Evolutionary conservation across 441 rosid genomes (phyloP), one percentile per base, ranked within the genome.

Genomic region (Adansonia grandidieri): DNA sequence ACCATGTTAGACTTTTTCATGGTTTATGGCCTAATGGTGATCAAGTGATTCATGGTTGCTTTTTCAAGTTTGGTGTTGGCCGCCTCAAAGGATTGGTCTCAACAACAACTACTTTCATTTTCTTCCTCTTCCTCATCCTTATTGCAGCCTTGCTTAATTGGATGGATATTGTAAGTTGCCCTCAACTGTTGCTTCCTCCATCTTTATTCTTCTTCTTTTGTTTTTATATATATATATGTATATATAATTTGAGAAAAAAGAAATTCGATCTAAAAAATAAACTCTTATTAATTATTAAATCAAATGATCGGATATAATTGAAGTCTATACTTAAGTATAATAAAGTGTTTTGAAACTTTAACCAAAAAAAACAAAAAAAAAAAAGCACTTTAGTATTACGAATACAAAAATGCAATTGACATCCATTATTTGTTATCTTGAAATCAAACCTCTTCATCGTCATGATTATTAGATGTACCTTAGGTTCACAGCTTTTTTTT

Each of bases 121-220:
- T 64, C 1, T 7, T 75, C 40, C 37, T 75, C 28, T 24, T 44
- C 72, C 10, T 60, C 44, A 3, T 63, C 24, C 6, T 75, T 13
- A 19, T 58, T 7, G 76, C 40, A 13, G 53, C 66, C 15, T 2
- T 50, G 7, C 47, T 63, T 32, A 64, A 51, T 50, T 75, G 71
- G 71, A 50, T 64, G 48, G 51, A 75, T 51, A 42, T 48, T 17
- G 78, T 64, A 75, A 75, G 78, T 65, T 64, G 11, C 45, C 20
- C 24, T 3, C 0, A 20, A 6, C n/a, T 28, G 2, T 17, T 19
- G 3, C 20, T 66, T 42, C 11, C 48, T 53, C 20, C 15, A 6
- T 37, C 40, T 37, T 37, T 37, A 37, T 37, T 37, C 40, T 37
- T 37, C 40, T 3, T 3, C 40, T 37, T 37, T 37, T 37, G 40